Conservation (phyloP, 2,329 filamentous ascomycete genomes). For the Lachnellula arida region DNA sequence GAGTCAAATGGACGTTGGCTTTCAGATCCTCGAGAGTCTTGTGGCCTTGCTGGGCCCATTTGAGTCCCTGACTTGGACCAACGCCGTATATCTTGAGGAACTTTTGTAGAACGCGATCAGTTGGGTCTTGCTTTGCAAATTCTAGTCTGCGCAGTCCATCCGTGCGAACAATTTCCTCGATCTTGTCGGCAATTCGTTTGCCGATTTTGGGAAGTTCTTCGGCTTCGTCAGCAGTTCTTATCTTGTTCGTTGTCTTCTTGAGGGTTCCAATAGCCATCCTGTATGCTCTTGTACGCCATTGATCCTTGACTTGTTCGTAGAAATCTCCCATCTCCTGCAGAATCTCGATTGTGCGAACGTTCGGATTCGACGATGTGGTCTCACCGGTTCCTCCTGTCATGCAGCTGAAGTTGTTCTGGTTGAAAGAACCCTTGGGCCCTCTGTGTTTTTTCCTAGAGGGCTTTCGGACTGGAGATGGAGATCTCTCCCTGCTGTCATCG, state of each 20-base stretch:
- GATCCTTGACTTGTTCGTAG: conserved; percentile 69
- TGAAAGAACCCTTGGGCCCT: conserved; percentile 8
- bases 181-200: conserved; percentile 69
- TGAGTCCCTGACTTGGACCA: conserved; percentile 63
- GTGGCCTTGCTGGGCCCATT: conserved; percentile 73
- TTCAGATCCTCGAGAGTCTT: conserved; percentile 68
- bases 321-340: conserved; percentile 75
- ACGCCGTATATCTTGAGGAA: conserved; percentile 81
- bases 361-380: conserved; percentile 54
- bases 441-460: conserved; percentile 8
- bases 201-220: conserved; percentile 65
- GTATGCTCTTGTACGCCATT: conserved; percentile 73
- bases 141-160: conserved; percentile 68
- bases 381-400: conserved; percentile 45
- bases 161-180: conserved; percentile 81
- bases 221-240: conserved; percentile 68
- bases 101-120: conserved; percentile 57
- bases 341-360: conserved; percentile 68
- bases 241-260: conserved; percentile 56
- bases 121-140: conserved; percentile 60
- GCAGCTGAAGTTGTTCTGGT: conserved; percentile 50
- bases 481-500: conserved; percentile 28
- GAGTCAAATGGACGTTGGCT: conserved; percentile 56
- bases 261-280: conserved; percentile 72
- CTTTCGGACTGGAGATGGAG: conserved; percentile 1